Base-by-base conservation (phyloP, 2,329 filamentous ascomycete genomes). In the Ophiocordyceps australis region DNA sequence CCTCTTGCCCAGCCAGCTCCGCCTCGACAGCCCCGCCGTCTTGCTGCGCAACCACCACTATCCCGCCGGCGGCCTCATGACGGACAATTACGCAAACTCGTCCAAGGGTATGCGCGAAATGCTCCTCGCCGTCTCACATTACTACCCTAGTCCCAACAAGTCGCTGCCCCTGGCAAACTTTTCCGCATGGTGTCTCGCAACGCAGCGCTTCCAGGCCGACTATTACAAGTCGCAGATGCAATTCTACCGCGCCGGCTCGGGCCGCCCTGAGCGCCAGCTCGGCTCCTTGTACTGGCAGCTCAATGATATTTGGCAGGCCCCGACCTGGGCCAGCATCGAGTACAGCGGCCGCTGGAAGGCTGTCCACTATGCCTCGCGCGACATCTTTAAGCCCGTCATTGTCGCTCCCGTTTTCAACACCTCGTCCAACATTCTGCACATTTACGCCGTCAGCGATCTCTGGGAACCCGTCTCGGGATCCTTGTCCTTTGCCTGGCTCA, bases 211-310 rank as follows among this genome's bases (percentile, higher is more conserved):
- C 49, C 69, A 74, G 39, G 66, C 68, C 3, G 66, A 73, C 33
- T 63, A 64, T 40, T 73, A 74, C 43, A 61, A 58, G 21, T 56
- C 50, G 3, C 57, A 74, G 41, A 73, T 74, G 11, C 54, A 64
- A 27, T 73, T 65, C 43, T 74, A 74, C 37, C 57, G 69, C 5
- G 51, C 62, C 5, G 69, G 69, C 1, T 66, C 61, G 20, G 69
- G 65, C 0, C 38, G 58, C 35, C 60, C 57, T 0, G 59, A 74
- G 31, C 52, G 65, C 1, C 65, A 73, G 35, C 52, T 74, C 3
- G 69, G 68, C 0, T 58, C 55, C 9, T 39, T 75, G 5, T 74
- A 73, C 40, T 75, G 69, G 70, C 69, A 74, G 37, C 49, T 75
- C 2, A 66, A 74, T 35, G 69, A 74, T 36, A 62, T 70, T 30